These are phyloP conservation scores for Yamadazyma insecticola DNA, from an alignment of 805 yeast genomes.

Conservation along the genomic window DNA sequence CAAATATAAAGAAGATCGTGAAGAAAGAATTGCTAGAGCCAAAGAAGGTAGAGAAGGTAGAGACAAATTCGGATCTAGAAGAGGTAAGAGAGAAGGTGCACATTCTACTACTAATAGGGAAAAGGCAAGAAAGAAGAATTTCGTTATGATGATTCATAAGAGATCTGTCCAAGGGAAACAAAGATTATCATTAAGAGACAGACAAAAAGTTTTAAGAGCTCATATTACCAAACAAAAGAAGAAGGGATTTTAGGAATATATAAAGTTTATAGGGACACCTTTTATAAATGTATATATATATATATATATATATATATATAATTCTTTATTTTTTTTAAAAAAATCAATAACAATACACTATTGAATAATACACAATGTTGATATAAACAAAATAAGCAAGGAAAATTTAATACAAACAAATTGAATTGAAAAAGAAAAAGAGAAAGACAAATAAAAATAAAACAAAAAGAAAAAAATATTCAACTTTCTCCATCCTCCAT, in stretches of 20 bases:
- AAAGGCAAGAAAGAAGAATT: conserved; percentile 97
- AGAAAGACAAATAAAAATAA: conserved; percentile 2
- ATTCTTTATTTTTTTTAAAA: too few species aligned
- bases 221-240: conserved; percentile 89
- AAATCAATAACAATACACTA: conserved; percentile 2
- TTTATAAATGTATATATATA: conserved; percentile 1
- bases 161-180: conserved; percentile 91
- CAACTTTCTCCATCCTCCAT: not conserved
- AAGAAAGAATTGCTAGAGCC: conserved; percentile 83
- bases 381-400: conserved; percentile 3
- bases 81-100: conserved; percentile 67
- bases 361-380: conserved; percentile 1
- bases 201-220: conserved; percentile 80
- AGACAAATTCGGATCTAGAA: conserved; percentile 83
- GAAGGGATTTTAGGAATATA: conserved; percentile 60
- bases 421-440: conserved; percentile 2
- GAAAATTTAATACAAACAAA: conserved; percentile 5
- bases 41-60: conserved; percentile 92
- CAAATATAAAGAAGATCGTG: conserved; percentile 80
- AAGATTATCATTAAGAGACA: conserved; percentile 82
- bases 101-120: conserved; percentile 95
- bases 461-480: conserved; percentile 2
- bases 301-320: too few species aligned
- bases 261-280: too few species aligned
- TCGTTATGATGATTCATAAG: conserved; percentile 97